Evolutionary conservation across 1,284 basidiomycete genomes (phyloP), one percentile per base, ranked within the genome.

Genomic region (Salmacisia buchloeana): DNA sequence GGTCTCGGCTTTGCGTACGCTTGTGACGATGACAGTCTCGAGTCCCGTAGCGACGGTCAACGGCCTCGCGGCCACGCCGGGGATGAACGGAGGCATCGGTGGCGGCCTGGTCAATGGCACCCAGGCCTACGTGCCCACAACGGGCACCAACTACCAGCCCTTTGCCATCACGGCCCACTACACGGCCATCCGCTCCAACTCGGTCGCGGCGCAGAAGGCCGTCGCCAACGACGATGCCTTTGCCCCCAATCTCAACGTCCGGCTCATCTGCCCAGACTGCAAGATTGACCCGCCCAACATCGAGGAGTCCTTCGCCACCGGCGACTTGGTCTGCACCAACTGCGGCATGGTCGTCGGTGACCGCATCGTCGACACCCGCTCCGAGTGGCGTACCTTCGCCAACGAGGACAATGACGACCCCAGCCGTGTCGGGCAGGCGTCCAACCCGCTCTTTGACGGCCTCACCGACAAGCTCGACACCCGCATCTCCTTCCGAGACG

Each of bases 331-430:
- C 68, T 99, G 96, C 83, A 92, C 91, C 70, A 88, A 88, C 70
- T 99, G 96, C 84, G 96, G 96, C 69, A 85, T 96, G 71, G 92
- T 97, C 67, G 84, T 97, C 68, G 93, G 94, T 75, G 94, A 98
- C 81, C 86, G 93, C 74, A 89, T 99, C 66, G 93, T 98, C 49
- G 96, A 99, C 81, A 98, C 96, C 33, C 85, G 96, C 76, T 94
- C 91, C 82, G 96, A 99, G 87, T 99, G 82, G 75, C 85, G 97
- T 88, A 98, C 96, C 63, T 99, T 99, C 81, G 96, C 96, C 71
- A 96, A 99, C 81, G 94, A 97, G 83, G 81, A 82, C 36, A 94
- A 94, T 66, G 96, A 98, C 81, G 96, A 98, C 81, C 94, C 94
- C 63, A 98, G 94, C 73, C 96, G 96, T 90, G 96, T 99, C 70